phyloP scores from a whole-genome alignment of 2,329 filamentous ascomycete genomes.

The Exserohilum rostratum region DNA sequence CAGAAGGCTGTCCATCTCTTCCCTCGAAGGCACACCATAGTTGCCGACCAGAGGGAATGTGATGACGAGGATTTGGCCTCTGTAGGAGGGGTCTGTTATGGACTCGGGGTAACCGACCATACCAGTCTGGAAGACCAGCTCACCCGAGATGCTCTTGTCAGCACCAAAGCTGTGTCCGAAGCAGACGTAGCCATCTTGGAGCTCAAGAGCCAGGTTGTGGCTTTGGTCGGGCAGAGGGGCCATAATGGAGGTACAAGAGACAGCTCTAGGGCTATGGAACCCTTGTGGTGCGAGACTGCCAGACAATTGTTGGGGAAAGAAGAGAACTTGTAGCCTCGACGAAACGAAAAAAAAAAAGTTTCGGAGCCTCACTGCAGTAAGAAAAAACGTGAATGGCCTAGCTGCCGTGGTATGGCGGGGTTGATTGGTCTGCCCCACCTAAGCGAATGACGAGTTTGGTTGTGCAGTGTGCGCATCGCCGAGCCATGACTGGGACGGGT shows the following conservation, averaged over 20 bases:
- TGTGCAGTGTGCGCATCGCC: conserved; percentile 3
- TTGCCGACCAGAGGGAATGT: conserved; percentile 96
- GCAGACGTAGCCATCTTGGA: conserved; percentile 88
- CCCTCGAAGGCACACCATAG: conserved; percentile 92
- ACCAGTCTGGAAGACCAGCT: conserved; percentile 98
- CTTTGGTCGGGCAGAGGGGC: conserved; percentile 47
- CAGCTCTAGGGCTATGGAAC: conserved; percentile 44
- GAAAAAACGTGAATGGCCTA: conserved; percentile 14
- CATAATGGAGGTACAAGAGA: conserved; percentile 38
- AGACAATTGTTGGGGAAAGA: conserved; percentile 34
- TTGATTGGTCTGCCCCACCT: conserved; percentile 18
- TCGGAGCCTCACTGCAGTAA: conserved; percentile 10
- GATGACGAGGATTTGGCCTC: conserved; percentile 92
- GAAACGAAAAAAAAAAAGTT: conserved; percentile 22
- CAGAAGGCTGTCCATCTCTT: conserved; percentile 82
- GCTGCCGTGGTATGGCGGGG: conserved; percentile 17
- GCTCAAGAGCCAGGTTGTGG: conserved; percentile 81
- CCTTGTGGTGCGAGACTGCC: conserved; percentile 42
- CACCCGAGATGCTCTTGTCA: conserved; percentile 89
- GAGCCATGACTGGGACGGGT: neutral
- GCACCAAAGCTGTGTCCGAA: conserved; percentile 97
- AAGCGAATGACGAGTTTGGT: conserved; percentile 12
- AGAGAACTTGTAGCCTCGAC: conserved; percentile 21
- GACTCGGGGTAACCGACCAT: conserved; percentile 99
- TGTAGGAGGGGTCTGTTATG: conserved; percentile 84